A percentile compares a stretch with the other conserved stretches of the same genome.
phyloP scores from a whole-genome alignment of 2,329 filamentous ascomycete genomes.

The Emergomyces orientalis region DNA sequence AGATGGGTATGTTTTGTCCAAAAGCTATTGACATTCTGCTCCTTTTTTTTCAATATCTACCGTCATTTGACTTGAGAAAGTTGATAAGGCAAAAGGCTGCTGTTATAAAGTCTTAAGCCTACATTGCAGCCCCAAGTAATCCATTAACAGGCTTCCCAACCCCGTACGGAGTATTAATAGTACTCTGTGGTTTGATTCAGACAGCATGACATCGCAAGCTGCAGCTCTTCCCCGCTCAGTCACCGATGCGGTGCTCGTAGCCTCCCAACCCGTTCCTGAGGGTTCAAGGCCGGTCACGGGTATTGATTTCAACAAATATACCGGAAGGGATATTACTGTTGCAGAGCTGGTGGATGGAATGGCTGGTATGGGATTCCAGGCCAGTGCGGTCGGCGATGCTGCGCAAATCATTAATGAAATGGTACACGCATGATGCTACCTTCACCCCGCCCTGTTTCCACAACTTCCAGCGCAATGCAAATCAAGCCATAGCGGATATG shows the following conservation, averaged over 20 bases:
- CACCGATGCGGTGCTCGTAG: conserved; percentile 73
- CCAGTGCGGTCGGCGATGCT: conserved; percentile 72
- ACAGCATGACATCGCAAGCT: conserved; percentile 14
- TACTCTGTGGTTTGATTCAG: neutral
- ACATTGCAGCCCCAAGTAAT: too few relatives aligned
- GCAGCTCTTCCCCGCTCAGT: conserved; percentile 50
- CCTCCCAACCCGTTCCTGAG: conserved; percentile 71
- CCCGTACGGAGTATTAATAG: too few relatives aligned
- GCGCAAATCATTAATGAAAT: conserved; percentile 91
- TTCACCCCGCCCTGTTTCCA: neutral
- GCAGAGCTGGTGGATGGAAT: conserved; percentile 76
- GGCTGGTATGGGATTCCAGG: conserved; percentile 78
- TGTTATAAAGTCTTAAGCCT: too few relatives aligned
- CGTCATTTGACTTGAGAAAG: too few relatives aligned
- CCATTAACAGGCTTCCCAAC: too few relatives aligned
- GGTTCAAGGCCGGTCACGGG: conserved; percentile 75
- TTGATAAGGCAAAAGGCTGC: too few relatives aligned
- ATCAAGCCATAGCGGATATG: neutral
- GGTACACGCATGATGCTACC: conserved; percentile 48
- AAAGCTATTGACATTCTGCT: too few relatives aligned
- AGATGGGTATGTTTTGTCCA: too few relatives aligned
- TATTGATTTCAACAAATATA: conserved; percentile 78
- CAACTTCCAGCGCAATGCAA: neutral
- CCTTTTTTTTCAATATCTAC: too few relatives aligned
- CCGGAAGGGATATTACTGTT: conserved; percentile 65